Evolutionary conservation across 2,329 filamentous ascomycete species (phyloP).

Genomic region (Cladosporium sp.): DNA sequence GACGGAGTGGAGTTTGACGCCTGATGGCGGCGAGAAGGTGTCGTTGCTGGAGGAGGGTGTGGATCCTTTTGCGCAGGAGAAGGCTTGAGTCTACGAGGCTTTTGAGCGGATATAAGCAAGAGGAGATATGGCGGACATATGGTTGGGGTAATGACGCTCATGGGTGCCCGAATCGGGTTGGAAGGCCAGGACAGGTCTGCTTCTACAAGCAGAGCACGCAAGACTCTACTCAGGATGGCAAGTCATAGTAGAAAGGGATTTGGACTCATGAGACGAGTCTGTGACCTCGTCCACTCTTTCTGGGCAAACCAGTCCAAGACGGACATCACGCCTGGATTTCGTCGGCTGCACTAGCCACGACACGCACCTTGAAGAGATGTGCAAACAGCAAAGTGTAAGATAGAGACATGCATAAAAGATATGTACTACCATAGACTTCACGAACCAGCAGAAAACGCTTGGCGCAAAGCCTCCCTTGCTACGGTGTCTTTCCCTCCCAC

Average conservation of each 20-base stretch:
- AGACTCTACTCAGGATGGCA: no score
- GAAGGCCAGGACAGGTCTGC: no score
- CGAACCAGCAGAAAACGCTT: not conserved
- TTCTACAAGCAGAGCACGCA: no score
- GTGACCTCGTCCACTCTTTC: no score
- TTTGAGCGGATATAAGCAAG: not conserved
- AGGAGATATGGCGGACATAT: no score
- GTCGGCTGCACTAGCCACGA: not conserved
- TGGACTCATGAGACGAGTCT: no score
- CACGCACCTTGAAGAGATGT: not conserved
- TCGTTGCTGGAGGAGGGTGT: conserved; percentile 63
- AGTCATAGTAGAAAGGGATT: no score
- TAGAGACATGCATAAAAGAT: not conserved
- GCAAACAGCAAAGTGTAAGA: conserved; percentile 5
- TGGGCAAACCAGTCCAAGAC: no score
- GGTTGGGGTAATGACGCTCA: no score
- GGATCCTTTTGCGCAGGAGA: conserved; percentile 9
- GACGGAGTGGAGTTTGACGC: conserved; percentile 79
- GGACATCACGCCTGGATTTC: no score
- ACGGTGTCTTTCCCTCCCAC: conserved; percentile 2
- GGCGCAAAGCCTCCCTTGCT: conserved; percentile 8
- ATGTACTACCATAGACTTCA: conserved; percentile 4
- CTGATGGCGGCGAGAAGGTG: conserved; percentile 52
- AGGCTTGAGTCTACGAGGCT: not conserved
- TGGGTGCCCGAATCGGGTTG: no score